Base-by-base conservation (phyloP, 2,329 filamentous ascomycete genomes). In the Penicillium hesseltinei region DNA sequence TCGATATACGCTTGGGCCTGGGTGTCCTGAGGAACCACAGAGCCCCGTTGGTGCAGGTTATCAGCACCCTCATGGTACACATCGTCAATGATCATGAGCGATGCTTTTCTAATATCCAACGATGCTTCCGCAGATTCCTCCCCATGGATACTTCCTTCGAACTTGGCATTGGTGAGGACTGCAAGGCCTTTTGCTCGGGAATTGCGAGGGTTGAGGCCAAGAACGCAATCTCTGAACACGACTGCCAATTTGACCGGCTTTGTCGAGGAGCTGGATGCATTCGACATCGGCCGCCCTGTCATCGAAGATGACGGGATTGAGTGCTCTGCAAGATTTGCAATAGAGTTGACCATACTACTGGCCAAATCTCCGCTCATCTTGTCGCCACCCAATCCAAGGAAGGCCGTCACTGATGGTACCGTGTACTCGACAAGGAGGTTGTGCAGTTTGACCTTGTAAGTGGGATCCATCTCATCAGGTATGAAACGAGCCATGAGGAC, bases 391-490 rank as follows among this genome's bases (percentile, higher is more conserved):
- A 95, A 80, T 0, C 86, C 88, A 7, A 96, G 81, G 5, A 96
- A 74, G 51, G 91, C 90, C 80, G 96, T 88, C 0, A 97, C 74
- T 0, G 90, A 91, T 0, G 90, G 84, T 4, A 97, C 89, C 17
- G 88, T 88, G 72, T 99, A 99, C 71, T 99, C 95, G n/a, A 91
- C 74, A 58, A 86, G 88, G 5, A 96, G 66, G 60, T 96, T 92
- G 73, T 89, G 90, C 42, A 97, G 77, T 71, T 96, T 95, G 57
- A 97, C 73, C 71, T 95, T 96, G 63, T 97, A 80, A 7, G 91
- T 87, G 0, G 95, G 93, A 62, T 97, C 93, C 76, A 95, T 90
- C 71, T 97, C 93, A 70, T 97, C 92, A 0, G 91, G 91, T 63
- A 99, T 90, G 77, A 96, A 89, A 49, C 94, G 85, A 58, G 90